Evolutionary conservation across 352 stramenopile genomes (phyloP), one percentile per base, ranked within the genome.

Genomic region (Halophytophthora polymorphica): DNA sequence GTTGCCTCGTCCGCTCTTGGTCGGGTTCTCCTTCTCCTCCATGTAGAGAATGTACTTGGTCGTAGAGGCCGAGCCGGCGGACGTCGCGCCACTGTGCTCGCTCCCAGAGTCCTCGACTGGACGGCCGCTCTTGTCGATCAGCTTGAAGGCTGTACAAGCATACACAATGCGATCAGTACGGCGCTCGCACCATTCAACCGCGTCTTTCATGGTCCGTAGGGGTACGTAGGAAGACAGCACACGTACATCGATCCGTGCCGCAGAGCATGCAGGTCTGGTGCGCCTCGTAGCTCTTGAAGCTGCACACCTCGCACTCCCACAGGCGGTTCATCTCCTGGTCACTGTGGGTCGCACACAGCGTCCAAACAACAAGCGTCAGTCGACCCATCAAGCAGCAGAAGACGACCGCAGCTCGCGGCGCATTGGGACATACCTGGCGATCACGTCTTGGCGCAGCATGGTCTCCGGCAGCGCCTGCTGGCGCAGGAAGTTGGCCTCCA

Each of bases 271-370:
- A 97, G 8, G 74, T 91, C 53, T 83, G 70, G 50, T 92, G 86
- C 0, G 82, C 76, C 15, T 92, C 81, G 60, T 94, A 91, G 66
- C 91, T 97, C 64, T 96, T 95, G 58, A 97, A 97, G 31, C 73
- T 88, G 55, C 89, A 97, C n/a, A 97, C 87, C n/a, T 91, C 81
- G 56, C 89, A 97, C 48, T 91, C 79, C 89, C 89, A 97, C 10
- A 94, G 53, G 14, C 71, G 77, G 35, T 77, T 89, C 71, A 92
- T 90, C 49, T 91, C 79, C 56, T 90, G 81, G 64, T 94, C 83
- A 44, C 83, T 77, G 39, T 38, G 25, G 8, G 25, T 38, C 13
- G 13, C 33, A 38, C 15, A n/a, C 25, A 22, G 6, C 28, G n/a
- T 28, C n/a, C 21, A 2, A 37, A 49, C 5, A 43, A 47, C 5